Conservation (phyloP, 176 grass and related monocot species). For the Miscanthus lutarioriparius region DNA sequence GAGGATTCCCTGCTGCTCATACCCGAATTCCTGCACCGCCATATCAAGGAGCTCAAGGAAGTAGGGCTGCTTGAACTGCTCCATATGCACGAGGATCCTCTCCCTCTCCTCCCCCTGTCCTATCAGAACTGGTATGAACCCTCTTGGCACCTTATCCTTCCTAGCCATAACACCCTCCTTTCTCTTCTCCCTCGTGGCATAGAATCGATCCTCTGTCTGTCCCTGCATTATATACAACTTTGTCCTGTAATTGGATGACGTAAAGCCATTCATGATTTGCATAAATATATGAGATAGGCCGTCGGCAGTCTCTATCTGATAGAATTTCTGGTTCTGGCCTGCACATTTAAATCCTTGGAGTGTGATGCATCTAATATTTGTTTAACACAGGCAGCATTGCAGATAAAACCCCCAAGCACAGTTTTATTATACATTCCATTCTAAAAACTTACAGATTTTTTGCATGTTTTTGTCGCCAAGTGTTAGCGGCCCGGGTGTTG, state of each 20-base stretch:
- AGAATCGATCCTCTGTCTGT: not conserved
- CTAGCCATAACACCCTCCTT: constrained; percentile 38
- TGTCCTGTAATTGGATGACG: not conserved
- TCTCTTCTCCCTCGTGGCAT: not conserved
- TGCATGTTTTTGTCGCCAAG: not conserved
- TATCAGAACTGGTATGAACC: constrained; percentile 61
- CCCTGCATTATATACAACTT: constrained; percentile 31
- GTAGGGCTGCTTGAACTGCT: constrained; percentile 47
- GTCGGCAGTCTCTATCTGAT: not conserved
- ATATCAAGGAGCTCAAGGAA: constrained; percentile 60
- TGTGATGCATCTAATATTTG: not conserved
- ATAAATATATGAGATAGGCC: not conserved
- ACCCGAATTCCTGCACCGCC: constrained; percentile 61
- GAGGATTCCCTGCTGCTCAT: constrained; percentile 62
- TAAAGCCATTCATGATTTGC: constrained; percentile 30
- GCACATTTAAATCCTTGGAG: not conserved
- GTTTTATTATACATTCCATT: too few species aligned
- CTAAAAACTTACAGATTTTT: not conserved
- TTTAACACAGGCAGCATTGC: not conserved
- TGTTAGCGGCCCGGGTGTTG: not conserved
- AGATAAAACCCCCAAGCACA: not conserved
- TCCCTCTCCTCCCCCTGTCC: constrained; percentile 52
- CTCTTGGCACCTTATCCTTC: constrained; percentile 50
- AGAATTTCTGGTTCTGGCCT: not conserved
- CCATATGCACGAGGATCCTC: constrained; percentile 62